phyloP scores from a whole-genome alignment of 2,329 filamentous ascomycete genomes.

The Scytalidium sp. region DNA sequence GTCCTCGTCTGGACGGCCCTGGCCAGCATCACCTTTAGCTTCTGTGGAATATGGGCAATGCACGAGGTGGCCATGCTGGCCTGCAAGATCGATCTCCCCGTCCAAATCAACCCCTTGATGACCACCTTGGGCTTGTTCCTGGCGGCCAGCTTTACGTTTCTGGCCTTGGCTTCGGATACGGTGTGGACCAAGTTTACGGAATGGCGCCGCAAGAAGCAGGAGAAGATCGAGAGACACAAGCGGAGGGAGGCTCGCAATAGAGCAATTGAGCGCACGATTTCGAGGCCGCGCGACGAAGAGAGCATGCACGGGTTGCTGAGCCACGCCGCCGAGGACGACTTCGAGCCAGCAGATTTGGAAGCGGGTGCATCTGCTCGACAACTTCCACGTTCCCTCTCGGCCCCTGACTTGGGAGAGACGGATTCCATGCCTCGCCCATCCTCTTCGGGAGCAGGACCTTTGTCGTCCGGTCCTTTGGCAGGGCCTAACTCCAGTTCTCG shows the following conservation, averaged over 20 bases:
- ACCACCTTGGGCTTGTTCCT: constrained; percentile 7
- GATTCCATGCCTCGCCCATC: no score
- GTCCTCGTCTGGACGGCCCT: constrained; percentile 8
- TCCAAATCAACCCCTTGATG: constrained; percentile 5
- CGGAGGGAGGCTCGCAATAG: background rate
- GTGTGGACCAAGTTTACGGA: constrained; percentile 2
- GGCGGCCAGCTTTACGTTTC: constrained; percentile 9
- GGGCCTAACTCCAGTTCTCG: no score
- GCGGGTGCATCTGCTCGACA: no score
- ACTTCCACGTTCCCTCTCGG: no score
- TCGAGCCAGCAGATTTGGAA: background rate
- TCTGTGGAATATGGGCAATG: constrained; percentile 10
- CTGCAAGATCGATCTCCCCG: constrained; percentile 8
- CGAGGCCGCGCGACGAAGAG: background rate
- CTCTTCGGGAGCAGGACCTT: no score
- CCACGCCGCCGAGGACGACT: background rate
- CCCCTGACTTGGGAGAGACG: no score
- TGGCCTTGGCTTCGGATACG: constrained; percentile 5
- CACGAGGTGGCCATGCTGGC: constrained; percentile 12
- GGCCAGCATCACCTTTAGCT: constrained; percentile 9
- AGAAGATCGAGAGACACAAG: background rate
- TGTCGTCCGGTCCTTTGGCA: no score
- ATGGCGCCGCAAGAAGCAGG: background rate
- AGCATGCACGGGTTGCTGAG: background rate
- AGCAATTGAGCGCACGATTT: background rate